Conservation (phyloP, 768 basidiomycete species). For the Tulasnella sp. region DNA sequence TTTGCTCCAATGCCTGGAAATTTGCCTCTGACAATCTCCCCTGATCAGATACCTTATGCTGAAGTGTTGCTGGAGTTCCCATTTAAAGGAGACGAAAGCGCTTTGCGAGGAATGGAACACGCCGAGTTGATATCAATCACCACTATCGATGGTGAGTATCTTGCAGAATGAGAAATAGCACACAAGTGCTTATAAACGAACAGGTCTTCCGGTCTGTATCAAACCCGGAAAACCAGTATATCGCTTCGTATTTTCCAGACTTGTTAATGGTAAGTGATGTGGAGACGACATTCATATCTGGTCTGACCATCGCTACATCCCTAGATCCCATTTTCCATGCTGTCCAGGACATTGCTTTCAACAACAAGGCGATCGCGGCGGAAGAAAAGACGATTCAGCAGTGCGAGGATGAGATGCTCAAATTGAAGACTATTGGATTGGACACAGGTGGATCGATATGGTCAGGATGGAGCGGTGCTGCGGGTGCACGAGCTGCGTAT, state of each 20-base stretch:
- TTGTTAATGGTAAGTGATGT: conserved; percentile 79
- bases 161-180: not conserved
- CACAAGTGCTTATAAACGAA: not conserved
- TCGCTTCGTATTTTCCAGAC: conserved; percentile 66
- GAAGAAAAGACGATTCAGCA: conserved; percentile 51
- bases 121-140: conserved; percentile 57
- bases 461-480: conserved; percentile 38
- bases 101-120: conserved; percentile 32
- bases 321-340: conserved; percentile 68
- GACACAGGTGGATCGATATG: conserved; percentile 32
- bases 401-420: conserved; percentile 64
- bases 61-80: conserved; percentile 65
- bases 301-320: too few species aligned
- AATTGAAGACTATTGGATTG: conserved; percentile 50
- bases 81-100: conserved; percentile 31
- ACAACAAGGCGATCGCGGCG: conserved; percentile 46
- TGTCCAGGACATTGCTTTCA: conserved; percentile 66
- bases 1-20: not conserved
- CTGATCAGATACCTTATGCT: conserved; percentile 64
- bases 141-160: conserved; percentile 49
- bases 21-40: not conserved
- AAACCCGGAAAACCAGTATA: conserved; percentile 86
- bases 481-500: conserved; percentile 48
- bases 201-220: conserved; percentile 73
- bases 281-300: too few species aligned